phyloP scores from a whole-genome alignment of 768 basidiomycete species.

The Russula dissimulans region DNA sequence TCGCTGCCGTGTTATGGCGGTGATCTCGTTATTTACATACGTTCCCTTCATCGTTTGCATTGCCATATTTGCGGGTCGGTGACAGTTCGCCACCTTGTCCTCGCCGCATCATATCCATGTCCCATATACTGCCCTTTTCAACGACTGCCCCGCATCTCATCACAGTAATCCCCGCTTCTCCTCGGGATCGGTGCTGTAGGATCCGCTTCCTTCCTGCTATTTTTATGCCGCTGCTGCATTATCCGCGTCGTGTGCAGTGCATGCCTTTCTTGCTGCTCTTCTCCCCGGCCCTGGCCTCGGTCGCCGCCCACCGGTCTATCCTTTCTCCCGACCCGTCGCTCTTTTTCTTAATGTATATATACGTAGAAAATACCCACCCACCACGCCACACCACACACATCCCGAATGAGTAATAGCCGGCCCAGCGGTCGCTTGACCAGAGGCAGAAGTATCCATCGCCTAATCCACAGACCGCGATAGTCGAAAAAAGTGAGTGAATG shows the following conservation, averaged over 20 bases:
- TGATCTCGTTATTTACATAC: conserved; percentile 62
- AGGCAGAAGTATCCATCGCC: conserved; percentile 1
- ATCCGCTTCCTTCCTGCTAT: not conserved
- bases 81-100: not conserved
- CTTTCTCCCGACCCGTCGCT: not conserved
- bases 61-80: conserved; percentile 43
- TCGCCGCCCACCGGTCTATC: not conserved
- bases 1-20: conserved; percentile 67
- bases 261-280: not conserved
- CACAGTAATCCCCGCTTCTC: not conserved
- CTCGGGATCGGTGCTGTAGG: conserved; percentile 7
- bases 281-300: not conserved
- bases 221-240: not conserved
- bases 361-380: not conserved
- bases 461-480: not conserved
- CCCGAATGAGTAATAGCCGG: conserved; percentile 9
- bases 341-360: conserved; percentile 3
- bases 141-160: not conserved
- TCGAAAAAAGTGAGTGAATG: not conserved
- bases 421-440: conserved; percentile 6
- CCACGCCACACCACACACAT: no score
- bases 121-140: not conserved
- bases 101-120: not conserved
- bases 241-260: not conserved
- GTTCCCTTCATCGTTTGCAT: conserved; percentile 70